Evolutionary conservation across 176 grass and related monocot species (phyloP), one percentile per base, ranked within the genome.

Genomic region (Otatea glauca): DNA sequence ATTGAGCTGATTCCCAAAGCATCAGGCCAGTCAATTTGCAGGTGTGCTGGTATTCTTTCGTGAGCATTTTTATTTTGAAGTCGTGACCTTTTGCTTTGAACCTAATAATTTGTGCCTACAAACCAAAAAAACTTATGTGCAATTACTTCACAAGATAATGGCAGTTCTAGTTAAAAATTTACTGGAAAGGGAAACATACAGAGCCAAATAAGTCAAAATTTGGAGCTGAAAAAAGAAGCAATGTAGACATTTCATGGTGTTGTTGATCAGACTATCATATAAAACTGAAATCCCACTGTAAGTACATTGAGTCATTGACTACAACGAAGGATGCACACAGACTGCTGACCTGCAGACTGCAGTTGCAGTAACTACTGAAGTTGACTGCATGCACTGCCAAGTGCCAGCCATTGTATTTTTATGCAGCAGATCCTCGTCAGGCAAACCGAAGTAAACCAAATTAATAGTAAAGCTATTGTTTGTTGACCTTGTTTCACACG

Each of bases 11-110:
- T 82, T 97, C 90, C 95, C 95, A 97, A 50, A 97, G 76, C 92
- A 94, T 97, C 61, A 97, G 76, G 23, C 95, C 95, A 15, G 95
- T 94, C 47, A 77, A 93, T 90, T 91, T 97, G 91, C 95, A 97
- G 10, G 88, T 94, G 87, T 94, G 95, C 78, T 97, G 95, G 55
- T 94, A 74, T 92, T 97, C 95, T 86, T 86, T 97, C 20, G 78
- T 35, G 27, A 94, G 86, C 83, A 88, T 77, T 83, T 88, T 94
- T 91, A 97, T 90, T 81, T 81, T 93, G 68, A 97, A 94, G 65
- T 85, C 54, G 1, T 88, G 84, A 47, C 60, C 81, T 79, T 88
- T 94, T 79, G 81, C 89, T 83, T 88, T 84, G 21, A 97, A 77
- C 59, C 81, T 73, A 78, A 94, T 77, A 20, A 72, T 84, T 77